Conservation (phyloP, 352 stramenopile genomes). For the Globisporangium yorkense region DNA sequence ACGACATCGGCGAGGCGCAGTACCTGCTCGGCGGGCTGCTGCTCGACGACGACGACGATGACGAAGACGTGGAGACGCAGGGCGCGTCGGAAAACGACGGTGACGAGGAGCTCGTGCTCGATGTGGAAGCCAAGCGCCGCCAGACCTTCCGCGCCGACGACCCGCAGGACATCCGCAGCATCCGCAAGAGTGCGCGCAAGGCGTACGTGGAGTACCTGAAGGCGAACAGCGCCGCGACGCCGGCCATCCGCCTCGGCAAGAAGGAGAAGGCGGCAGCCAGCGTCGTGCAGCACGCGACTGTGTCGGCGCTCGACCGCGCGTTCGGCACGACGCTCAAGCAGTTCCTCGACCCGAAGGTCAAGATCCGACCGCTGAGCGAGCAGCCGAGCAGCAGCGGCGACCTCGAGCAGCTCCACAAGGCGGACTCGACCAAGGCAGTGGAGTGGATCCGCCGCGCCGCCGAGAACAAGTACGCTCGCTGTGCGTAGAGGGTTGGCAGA, state of each 20-base stretch:
- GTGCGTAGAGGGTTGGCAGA: not conserved
- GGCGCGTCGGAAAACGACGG: conserved; percentile 11
- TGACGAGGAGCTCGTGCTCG: conserved; percentile 40
- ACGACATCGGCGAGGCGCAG: conserved; percentile 66
- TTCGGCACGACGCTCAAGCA: conserved; percentile 71
- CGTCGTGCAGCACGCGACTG: conserved; percentile 59
- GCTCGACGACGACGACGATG: conserved; percentile 38
- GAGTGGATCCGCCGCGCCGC: conserved; percentile 79
- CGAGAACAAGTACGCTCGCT: conserved; percentile 34
- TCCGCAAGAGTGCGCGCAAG: conserved; percentile 69
- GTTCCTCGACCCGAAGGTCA: conserved; percentile 51
- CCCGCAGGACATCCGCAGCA: conserved; percentile 58
- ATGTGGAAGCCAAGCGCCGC: conserved; percentile 70
- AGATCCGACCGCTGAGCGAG: conserved; percentile 39
- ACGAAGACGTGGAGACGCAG: conserved; percentile 9
- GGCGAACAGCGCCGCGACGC: conserved; percentile 23
- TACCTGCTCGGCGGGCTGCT: conserved; percentile 67
- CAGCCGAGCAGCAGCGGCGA: conserved; percentile 18
- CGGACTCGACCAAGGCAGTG: conserved; percentile 60
- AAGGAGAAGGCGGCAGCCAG: conserved; percentile 14
- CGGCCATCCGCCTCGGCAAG: conserved; percentile 14
- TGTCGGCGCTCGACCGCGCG: conserved; percentile 49
- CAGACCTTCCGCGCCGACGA: conserved; percentile 35
- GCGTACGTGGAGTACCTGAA: conserved; percentile 73
- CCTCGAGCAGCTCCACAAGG: conserved; percentile 17